Percentiles rank a stretch among this genome's conserved stretches.
Evolutionary conservation across 1,284 basidiomycete species (phyloP).

Genomic region (Grifola frondosa): DNA sequence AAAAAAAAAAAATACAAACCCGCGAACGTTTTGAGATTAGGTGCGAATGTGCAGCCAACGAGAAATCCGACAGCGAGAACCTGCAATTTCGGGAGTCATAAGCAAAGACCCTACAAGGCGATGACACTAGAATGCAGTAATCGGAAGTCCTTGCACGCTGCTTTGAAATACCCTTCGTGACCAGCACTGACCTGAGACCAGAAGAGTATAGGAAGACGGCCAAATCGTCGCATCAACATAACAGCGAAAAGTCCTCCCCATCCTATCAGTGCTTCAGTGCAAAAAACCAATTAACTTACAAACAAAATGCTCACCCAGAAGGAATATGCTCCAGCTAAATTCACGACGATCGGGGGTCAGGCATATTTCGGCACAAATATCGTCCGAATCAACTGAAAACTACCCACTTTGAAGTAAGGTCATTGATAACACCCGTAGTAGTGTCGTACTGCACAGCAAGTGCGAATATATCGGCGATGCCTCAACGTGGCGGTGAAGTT

Average conservation of each 20-base stretch:
- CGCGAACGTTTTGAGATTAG: constrained; percentile 51
- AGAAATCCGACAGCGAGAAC: constrained; percentile 51
- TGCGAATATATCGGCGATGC: constrained; percentile 59
- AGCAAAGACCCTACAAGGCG: too few species aligned
- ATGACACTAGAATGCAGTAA: too few species aligned
- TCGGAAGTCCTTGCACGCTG: too few species aligned
- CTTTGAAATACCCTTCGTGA: too few species aligned
- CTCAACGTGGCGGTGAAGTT: constrained; percentile 26
- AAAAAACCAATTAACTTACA: neutral
- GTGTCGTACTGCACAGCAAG: constrained; percentile 60
- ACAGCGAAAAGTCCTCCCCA: constrained; percentile 64
- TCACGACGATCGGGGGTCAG: too few species aligned
- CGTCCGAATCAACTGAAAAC: too few species aligned
- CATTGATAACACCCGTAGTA: constrained; percentile 59
- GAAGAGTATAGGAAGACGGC: constrained; percentile 61
- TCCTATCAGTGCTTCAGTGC: constrained; percentile 33
- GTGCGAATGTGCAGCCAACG: constrained; percentile 54
- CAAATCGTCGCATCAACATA: constrained; percentile 56
- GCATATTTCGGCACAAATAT: neutral
- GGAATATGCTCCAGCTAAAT: constrained; percentile 65
- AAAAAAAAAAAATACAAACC: constrained; percentile 30
- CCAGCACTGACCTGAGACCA: too few species aligned
- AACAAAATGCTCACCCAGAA: constrained; percentile 43
- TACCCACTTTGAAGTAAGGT: constrained; percentile 46
- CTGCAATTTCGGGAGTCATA: too few species aligned